These are phyloP conservation scores for Epichloe aotearoae DNA, from an alignment of 2,329 filamentous ascomycete genomes.

Conservation along the genomic window DNA sequence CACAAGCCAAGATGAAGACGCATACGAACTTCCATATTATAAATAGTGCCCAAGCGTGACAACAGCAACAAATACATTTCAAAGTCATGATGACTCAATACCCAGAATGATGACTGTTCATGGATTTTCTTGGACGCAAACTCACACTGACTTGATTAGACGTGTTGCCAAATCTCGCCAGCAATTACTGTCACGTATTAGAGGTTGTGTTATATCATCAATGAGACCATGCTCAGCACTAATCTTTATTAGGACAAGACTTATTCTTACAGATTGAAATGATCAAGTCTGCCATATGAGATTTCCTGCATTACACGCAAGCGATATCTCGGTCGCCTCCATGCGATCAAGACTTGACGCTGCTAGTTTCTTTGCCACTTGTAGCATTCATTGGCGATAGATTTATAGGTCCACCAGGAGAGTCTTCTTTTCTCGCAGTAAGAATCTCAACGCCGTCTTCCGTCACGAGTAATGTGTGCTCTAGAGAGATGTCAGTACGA, in stretches of 20 bases:
- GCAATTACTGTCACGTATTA: no score
- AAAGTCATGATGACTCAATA: neutral
- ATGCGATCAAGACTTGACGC: neutral
- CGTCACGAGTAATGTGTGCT: slow-evolving; percentile 75
- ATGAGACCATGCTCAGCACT: no score
- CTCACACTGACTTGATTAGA: no score
- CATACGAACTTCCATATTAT: neutral
- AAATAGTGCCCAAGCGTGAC: neutral
- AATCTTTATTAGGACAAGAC: no score
- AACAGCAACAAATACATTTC: neutral
- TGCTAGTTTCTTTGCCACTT: slow-evolving; percentile 5
- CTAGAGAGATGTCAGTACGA: slow-evolving; percentile 21
- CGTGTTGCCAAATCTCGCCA: no score
- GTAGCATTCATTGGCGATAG: slow-evolving; percentile 30
- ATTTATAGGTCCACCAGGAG: slow-evolving; percentile 59
- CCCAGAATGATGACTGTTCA: neutral
- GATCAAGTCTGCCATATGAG: no score
- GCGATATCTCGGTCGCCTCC: no score
- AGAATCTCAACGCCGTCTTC: slow-evolving; percentile 71
- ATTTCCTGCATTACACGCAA: no score
- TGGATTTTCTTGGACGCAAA: neutral
- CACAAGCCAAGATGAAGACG: no score
- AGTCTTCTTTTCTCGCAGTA: slow-evolving; percentile 59
- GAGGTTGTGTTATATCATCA: no score
- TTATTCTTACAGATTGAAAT: no score